Base-by-base conservation (phyloP, 495 filamentous ascomycete species). In the Hypoxylon cercidicola region DNA sequence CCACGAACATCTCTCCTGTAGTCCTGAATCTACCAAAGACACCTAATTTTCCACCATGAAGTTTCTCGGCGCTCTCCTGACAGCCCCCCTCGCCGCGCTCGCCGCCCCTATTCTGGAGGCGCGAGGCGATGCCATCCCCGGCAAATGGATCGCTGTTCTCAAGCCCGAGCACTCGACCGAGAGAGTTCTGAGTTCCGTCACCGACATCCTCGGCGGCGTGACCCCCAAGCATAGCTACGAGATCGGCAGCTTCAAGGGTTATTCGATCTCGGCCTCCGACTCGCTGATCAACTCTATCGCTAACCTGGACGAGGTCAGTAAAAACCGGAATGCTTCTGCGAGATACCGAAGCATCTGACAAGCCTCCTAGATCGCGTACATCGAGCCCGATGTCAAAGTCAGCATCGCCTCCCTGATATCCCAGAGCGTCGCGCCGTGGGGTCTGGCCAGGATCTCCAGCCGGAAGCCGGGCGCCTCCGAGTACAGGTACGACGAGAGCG, bases 81-180 rank as follows among this genome's bases (percentile, higher is more conserved):
- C 25, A 39, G 58, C 52, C 21, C 61, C 64, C n/a, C 41, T 68
- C 16, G 64, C 59, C 21, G 50, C 32, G 37, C 51, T 73, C 49
- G 62, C 64, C 9, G 74, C 75, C 6, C 75, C 77, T 48, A 62
- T 78, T 57, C 67, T 79, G 30, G 56, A 67, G 39, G 57, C 71
- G 37, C 62, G 72, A 41, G 72, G 68, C 15, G 56, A 72, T 37
- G 60, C 77, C 37, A 71, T 86, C 15, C 74, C 77, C n/a, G 74
- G 76, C 56, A 81, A 80, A 69, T 87, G 84, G 76, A 83, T 87
- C 49, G 79, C 86, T 55, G 80, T 84, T 52, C 75, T 87, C 69
- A 85, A 84, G 55, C 76, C 78, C 13, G 45, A 55, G 16, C 64
- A 44, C 35, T 52, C 62, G 12, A 32, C 39, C 23, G 43, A 61